Evolutionary conservation across 345 rosid species (phyloP), one percentile per base, ranked within the genome.

Genomic region (Anastatica hierochuntica): DNA sequence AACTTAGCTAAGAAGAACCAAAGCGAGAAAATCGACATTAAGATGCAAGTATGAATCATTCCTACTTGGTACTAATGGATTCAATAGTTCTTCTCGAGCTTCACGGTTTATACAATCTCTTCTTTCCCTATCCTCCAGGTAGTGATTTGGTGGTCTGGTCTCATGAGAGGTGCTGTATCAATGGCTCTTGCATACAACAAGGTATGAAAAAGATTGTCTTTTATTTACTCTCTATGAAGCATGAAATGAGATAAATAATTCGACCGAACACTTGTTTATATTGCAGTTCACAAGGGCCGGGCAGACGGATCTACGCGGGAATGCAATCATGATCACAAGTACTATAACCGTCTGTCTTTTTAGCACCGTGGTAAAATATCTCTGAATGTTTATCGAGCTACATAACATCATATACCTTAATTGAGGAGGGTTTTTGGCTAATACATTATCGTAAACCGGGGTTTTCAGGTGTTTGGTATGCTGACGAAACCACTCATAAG

Each of bases 131-230:
- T 0, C 39, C 12, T 38, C 13, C 20, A 85, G 97, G 67, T 79
- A 54, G 80, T 73, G 14, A 81, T 83, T 67, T 90, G 95, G 95
- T 83, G 95, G 97, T 84, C 97, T 33, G 94, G 97, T 53, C 84
- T 90, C 29, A 83, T 90, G 83, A 74, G 94, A 54, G 97, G 95
- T 48, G 84, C 90, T 58, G 97, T 85, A 10, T 85, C 90, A 2
- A 70, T 89, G 76, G 94, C 97, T 11, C 92, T 89, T 73, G 94
- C 95, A 20, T 79, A 89, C 61, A 79, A 74, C 53, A 71, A 83
- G 95, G 95, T 85, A 69, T n/a, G 45, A 13, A 1, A 23, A 45
- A 19, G 38, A 36, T 49, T 17, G 20, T 49, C 15, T 40, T 42
- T 33, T 0, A 19, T 38, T 34, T 18, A 31, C 50, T 49, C 69